Evolutionary conservation across 2,329 filamentous ascomycete species (phyloP), one percentile per base, ranked within the genome.

Genomic region (Fusarium longipes): DNA sequence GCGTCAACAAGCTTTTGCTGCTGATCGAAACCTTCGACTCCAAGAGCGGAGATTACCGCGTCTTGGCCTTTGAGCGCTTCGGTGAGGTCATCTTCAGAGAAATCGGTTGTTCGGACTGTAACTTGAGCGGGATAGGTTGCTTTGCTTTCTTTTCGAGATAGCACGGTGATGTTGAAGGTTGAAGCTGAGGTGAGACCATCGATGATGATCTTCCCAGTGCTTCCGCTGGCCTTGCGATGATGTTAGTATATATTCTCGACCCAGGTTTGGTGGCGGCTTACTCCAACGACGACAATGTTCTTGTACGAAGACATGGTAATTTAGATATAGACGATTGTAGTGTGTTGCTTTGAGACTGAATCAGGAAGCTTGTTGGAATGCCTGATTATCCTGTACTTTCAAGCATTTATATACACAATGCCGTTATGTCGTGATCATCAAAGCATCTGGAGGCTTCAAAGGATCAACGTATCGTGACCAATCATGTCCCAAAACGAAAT

Each of bases 1-100:
- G 53, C 53, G 11, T 57, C 47, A 6, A 53, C 53, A 1, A 57
- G 20, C 3, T 40, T 57, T 15, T 53, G 29, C 24, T 57, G 53
- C 1, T 53, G 47, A 3, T 27, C 33, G 17, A 57, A 57, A 1
- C 53, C 53, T 4, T 29, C 53, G 3, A 57, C 30, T 4, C 53
- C 53, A 0, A 57, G 4, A 1, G 53, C 38, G 7, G 53, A 57
- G 4, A 57, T 57, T 1, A 57, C 24, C 1, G 22, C 53, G 10
- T 57, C 53, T 30, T 57, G 53, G 7, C 18, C 30, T 15, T 24
- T 30, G 1, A 57, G 18, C 5, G 30, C 53, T 6, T 32, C 25
- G 4, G n/a, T 12, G 3, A 57, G 47, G 11, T 57, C 47, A 4
- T 25, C 11, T 11, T 53, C 24, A 6, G 53, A 53, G 12, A 57